Evolutionary conservation across 75 land plant genomes (phyloP), one percentile per base, ranked within the genome.

Genomic region (Pseudotsuga menziesii): DNA sequence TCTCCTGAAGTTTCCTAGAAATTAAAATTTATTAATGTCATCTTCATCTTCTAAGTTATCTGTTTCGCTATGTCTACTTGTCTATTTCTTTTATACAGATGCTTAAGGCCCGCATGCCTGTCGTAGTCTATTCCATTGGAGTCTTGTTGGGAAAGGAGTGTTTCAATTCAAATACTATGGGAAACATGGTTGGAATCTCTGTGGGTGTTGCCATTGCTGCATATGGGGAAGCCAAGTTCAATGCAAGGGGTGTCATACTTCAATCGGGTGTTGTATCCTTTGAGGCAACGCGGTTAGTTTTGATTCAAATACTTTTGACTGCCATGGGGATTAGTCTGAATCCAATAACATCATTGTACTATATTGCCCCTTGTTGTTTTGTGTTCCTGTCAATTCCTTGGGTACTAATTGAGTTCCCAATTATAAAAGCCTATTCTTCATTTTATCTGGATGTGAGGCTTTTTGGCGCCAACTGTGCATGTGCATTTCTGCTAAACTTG

Each of bases 21-120:
- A n/a, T n/a, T n/a, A n/a, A n/a, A n/a, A n/a, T n/a, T n/a, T n/a
- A n/a, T n/a, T n/a, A n/a, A n/a, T n/a, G n/a, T n/a, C n/a, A n/a
- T n/a, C n/a, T n/a, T n/a, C n/a, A n/a, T n/a, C n/a, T n/a, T n/a
- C n/a, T n/a, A n/a, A n/a, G n/a, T n/a, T n/a, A n/a, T n/a, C n/a
- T n/a, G n/a, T n/a, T n/a, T n/a, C n/a, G n/a, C 3, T 78, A 78
- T 32, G 70, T 78, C 5, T 78, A 78, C 19, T 56, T 78, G 22
- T 71, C 0, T 25, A 60, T 78, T 16, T 78, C 80, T 48, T 78
- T 71, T 77, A 78, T 78, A 16, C 57, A 78, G 56, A 78, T 78
- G 58, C 75, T 78, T 57, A 78, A 78, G 75, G 80, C 58, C 27
- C 57, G 71, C n/a, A 78, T 78, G 80, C 75, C 80, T 54, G 75